Percentiles rank a stretch among this genome's conserved stretches.
Conservation (phyloP, 2,329 filamentous ascomycete species). For the Pyrenochaeta sp. region DNA sequence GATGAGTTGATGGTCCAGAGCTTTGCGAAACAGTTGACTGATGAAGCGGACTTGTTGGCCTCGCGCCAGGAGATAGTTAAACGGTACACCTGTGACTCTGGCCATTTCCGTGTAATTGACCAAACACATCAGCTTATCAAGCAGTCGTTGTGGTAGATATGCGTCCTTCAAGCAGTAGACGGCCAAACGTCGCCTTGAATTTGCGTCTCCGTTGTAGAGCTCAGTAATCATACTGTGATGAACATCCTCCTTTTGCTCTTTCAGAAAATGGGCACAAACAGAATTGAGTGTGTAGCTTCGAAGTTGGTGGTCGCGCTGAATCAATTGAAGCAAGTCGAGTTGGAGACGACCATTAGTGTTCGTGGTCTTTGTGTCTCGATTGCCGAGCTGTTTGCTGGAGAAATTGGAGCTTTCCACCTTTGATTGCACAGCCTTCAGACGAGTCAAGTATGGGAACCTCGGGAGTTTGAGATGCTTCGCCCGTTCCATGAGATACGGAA, state of each 20-base stretch:
- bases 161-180: constrained; percentile 98
- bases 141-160: constrained; percentile 88
- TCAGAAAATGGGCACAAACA: constrained; percentile 91
- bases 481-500: constrained; percentile 90
- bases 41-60: constrained; percentile 98
- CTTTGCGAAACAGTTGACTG: constrained; percentile 95
- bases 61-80: constrained; percentile 89
- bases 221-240: constrained; percentile 99
- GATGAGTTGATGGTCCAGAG: constrained; percentile 88
- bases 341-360: constrained; percentile 95
- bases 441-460: constrained; percentile 86
- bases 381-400: constrained; percentile 98
- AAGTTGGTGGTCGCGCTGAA: constrained; percentile 93
- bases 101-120: constrained; percentile 99
- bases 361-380: constrained; percentile 89
- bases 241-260: constrained; percentile 98
- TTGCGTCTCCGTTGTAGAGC: constrained; percentile 92
- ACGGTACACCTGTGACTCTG: constrained; percentile 97
- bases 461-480: constrained; percentile 82
- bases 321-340: constrained; percentile 89
- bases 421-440: constrained; percentile 75
- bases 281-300: constrained; percentile 98
- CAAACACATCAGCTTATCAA: constrained; percentile 98
- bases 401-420: constrained; percentile 82
- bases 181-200: constrained; percentile 87